Conservation (phyloP, 495 filamentous ascomycete species). For the Aspergillus cavernicola region DNA sequence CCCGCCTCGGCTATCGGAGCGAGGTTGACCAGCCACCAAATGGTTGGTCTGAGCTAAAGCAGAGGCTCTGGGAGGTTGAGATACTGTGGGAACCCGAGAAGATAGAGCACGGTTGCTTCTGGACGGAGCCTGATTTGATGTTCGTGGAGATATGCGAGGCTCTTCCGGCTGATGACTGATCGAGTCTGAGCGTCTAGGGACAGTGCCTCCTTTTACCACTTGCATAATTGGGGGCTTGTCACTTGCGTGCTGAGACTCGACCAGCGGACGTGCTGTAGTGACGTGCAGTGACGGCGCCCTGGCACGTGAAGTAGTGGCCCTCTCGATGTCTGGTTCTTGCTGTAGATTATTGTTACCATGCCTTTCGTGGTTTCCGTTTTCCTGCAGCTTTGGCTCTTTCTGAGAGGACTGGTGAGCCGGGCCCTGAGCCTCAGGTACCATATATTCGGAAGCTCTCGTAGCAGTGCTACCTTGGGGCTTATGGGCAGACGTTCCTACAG, state of each 20-base stretch:
- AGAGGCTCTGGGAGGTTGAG: background rate
- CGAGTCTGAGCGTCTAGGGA: slow-evolving; percentile 29
- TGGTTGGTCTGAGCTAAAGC: background rate
- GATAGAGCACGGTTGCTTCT: slow-evolving; percentile 4
- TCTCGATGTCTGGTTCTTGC: slow-evolving; percentile 10
- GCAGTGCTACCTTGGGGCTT: background rate
- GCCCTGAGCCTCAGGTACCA: background rate
- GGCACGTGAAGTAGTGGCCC: slow-evolving; percentile 13
- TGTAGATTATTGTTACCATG: slow-evolving; percentile 4
- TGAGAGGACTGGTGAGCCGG: background rate
- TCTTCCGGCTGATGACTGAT: slow-evolving; percentile 22
- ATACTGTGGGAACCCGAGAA: background rate
- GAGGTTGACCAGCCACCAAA: background rate
- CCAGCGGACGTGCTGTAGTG: slow-evolving; percentile 10
- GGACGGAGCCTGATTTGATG: slow-evolving; percentile 15
- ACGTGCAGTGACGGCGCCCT: slow-evolving; percentile 21
- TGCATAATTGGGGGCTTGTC: slow-evolving; percentile 13
- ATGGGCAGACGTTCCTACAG: background rate
- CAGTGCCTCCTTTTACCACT: slow-evolving; percentile 22
- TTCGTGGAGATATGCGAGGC: slow-evolving; percentile 9
- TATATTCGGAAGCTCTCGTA: background rate
- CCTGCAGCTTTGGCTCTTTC: slow-evolving; percentile 6
- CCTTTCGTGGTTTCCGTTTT: slow-evolving; percentile 1
- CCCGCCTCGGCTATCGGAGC: background rate
- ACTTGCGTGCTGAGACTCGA: slow-evolving; percentile 19